Conservation (phyloP, 2,329 filamentous ascomycete species). For the Hirsutella thompsonii region DNA sequence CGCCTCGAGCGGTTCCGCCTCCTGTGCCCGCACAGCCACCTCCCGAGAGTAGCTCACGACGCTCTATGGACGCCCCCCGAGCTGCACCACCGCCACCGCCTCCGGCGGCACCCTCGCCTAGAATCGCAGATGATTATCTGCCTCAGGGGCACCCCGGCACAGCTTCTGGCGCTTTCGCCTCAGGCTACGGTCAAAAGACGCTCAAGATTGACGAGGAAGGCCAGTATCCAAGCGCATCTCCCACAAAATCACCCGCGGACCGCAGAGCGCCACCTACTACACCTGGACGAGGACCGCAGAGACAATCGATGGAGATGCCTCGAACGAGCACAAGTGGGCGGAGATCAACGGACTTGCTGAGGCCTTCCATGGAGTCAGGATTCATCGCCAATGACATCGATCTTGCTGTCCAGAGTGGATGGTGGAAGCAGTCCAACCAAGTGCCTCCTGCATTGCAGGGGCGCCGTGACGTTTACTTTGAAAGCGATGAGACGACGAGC, state of each 20-base stretch:
- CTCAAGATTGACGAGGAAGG: constrained; percentile 31
- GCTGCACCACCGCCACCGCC: constrained; percentile 48
- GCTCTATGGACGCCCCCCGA: constrained; percentile 59
- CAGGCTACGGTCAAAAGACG: constrained; percentile 19
- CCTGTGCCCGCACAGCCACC: constrained; percentile 50
- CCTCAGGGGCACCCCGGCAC: constrained; percentile 43
- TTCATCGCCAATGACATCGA: constrained; percentile 85
- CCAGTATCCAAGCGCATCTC: constrained; percentile 34
- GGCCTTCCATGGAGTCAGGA: constrained; percentile 65
- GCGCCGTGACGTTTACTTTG: constrained; percentile 70
- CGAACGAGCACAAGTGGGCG: constrained; percentile 28
- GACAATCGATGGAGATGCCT: constrained; percentile 22
- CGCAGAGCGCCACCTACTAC: constrained; percentile 30
- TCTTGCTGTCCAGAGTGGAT: constrained; percentile 57
- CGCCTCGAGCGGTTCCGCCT: constrained; percentile 49
- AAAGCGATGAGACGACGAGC: constrained; percentile 66
- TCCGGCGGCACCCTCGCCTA: constrained; percentile 15
- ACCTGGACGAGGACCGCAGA: constrained; percentile 11
- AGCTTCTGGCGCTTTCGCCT: constrained; percentile 11
- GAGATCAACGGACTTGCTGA: constrained; percentile 60
- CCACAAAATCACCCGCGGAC: constrained; percentile 30
- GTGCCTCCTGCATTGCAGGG: constrained; percentile 73
- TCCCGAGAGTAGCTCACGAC: constrained; percentile 37
- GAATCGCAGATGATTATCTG: constrained; percentile 56
- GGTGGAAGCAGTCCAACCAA: constrained; percentile 76